phyloP scores from a whole-genome alignment of 129 eudicot genomes.

The Centrapalus pauciflorus region DNA sequence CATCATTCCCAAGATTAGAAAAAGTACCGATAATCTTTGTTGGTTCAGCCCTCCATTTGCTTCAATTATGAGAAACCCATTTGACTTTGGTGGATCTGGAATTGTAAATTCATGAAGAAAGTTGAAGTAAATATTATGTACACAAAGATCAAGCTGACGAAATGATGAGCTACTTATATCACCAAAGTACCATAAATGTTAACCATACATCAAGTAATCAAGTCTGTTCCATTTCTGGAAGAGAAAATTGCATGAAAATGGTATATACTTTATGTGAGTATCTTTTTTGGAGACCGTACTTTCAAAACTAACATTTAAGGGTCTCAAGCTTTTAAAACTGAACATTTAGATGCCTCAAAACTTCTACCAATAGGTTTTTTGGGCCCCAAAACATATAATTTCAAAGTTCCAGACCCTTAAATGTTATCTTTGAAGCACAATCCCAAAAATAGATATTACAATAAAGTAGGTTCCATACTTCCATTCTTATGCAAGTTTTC shows the following conservation, averaged over 20 bases:
- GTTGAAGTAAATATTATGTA: background rate
- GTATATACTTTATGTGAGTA: background rate
- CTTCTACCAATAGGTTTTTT: too few species aligned
- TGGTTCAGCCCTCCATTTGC: conserved; percentile 99
- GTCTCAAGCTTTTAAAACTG: too few species aligned
- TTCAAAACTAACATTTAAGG: too few species aligned
- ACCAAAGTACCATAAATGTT: background rate
- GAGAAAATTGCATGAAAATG: background rate
- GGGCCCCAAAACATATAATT: too few species aligned
- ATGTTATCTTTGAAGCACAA: too few species aligned
- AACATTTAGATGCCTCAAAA: too few species aligned
- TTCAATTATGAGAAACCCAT: conserved; percentile 91
- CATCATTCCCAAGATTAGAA: background rate
- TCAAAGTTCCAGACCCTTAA: too few species aligned
- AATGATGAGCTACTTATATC: background rate
- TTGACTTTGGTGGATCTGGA: conserved; percentile 65
- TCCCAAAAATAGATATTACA: too few species aligned
- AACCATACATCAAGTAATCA: too few species aligned
- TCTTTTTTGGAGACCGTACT: too few species aligned
- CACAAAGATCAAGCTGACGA: background rate
- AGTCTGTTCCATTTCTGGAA: background rate
- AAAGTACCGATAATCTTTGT: conserved; percentile 88
- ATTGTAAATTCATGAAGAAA: conserved; percentile 20
- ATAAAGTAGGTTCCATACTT: too few species aligned
- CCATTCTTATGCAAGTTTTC: too few species aligned